Evolutionary conservation across 495 filamentous ascomycete genomes (phyloP).

Genomic region (Glutinoglossum americanum): DNA sequence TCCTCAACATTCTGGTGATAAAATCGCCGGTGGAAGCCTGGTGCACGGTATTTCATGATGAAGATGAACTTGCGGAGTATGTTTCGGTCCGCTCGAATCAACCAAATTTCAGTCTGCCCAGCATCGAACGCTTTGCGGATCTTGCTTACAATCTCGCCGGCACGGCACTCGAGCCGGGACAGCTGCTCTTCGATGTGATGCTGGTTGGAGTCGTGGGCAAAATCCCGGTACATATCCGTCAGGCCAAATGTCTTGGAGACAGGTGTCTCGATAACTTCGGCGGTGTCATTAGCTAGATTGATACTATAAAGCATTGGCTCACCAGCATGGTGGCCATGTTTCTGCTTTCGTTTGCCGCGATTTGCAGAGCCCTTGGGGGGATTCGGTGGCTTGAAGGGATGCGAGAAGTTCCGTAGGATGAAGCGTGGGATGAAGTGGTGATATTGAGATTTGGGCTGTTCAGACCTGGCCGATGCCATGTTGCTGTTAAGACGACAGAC

Average conservation of each 20-base stretch:
- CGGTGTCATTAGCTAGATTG: slow-evolving; percentile 3
- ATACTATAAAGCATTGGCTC: slow-evolving; percentile 6
- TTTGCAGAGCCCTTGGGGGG: slow-evolving; percentile 2
- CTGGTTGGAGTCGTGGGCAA: slow-evolving; percentile 9
- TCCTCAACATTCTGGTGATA: slow-evolving; percentile 15
- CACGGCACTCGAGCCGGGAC: slow-evolving; percentile 15
- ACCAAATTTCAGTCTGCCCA: slow-evolving; percentile 11
- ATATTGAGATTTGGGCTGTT: slow-evolving; percentile 13
- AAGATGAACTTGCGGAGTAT: slow-evolving; percentile 30
- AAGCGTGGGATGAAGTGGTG: slow-evolving; percentile 29
- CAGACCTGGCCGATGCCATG: not conserved
- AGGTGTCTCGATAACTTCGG: slow-evolving; percentile 9
- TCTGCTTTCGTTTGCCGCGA: not conserved
- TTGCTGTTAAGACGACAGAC: not conserved
- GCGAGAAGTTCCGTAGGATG: slow-evolving; percentile 23
- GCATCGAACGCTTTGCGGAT: slow-evolving; percentile 15
- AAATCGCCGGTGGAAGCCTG: slow-evolving; percentile 16
- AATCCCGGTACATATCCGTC: slow-evolving; percentile 24
- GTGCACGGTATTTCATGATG: slow-evolving; percentile 27
- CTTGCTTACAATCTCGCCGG: slow-evolving; percentile 14
- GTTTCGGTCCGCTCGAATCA: slow-evolving; percentile 21
- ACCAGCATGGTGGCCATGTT: not conserved
- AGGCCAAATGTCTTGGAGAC: slow-evolving; percentile 19
- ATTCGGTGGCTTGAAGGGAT: slow-evolving; percentile 8
- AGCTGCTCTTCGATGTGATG: slow-evolving; percentile 20